Conservation (phyloP, 208 protist species). For the Trypanosomatidae sp. region DNA sequence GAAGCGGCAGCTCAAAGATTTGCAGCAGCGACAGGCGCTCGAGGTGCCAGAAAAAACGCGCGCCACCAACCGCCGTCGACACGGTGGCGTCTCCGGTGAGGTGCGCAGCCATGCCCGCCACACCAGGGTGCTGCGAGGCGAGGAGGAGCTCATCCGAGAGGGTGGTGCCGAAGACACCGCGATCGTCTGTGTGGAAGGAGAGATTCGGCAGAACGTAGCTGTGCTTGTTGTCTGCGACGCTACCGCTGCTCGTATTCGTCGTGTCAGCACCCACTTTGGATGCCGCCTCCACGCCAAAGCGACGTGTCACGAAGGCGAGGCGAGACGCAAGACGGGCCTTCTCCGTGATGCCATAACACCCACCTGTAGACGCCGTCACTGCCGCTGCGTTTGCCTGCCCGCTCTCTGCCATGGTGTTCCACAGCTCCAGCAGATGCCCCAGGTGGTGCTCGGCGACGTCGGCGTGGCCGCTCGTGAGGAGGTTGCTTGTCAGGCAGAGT, state of each 20-base stretch:
- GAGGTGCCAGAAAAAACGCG: conserved; percentile 40
- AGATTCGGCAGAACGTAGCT: no score
- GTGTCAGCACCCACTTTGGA: background rate
- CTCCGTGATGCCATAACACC: conserved; percentile 10
- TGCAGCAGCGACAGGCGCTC: conserved; percentile 53
- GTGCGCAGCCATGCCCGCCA: no score
- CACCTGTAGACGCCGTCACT: background rate
- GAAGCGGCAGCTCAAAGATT: conserved; percentile 59
- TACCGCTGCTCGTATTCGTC: background rate
- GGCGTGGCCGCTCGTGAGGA: conserved; percentile 60
- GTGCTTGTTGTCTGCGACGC: background rate
- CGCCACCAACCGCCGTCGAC: no score
- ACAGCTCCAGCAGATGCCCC: conserved; percentile 29
- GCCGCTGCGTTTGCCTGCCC: background rate
- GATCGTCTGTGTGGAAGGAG: no score
- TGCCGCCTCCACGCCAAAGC: background rate
- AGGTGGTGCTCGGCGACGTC: conserved; percentile 63
- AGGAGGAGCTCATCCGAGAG: no score
- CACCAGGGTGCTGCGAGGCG: no score
- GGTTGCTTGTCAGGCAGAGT: conserved; percentile 86
- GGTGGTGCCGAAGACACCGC: no score
- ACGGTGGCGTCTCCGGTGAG: no score
- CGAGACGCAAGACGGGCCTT: background rate
- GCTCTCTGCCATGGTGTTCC: conserved; percentile 22
- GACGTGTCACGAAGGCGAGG: background rate